phyloP scores from a whole-genome alignment of 176 grass and related monocot genomes.

The Melocanna baccifera region DNA sequence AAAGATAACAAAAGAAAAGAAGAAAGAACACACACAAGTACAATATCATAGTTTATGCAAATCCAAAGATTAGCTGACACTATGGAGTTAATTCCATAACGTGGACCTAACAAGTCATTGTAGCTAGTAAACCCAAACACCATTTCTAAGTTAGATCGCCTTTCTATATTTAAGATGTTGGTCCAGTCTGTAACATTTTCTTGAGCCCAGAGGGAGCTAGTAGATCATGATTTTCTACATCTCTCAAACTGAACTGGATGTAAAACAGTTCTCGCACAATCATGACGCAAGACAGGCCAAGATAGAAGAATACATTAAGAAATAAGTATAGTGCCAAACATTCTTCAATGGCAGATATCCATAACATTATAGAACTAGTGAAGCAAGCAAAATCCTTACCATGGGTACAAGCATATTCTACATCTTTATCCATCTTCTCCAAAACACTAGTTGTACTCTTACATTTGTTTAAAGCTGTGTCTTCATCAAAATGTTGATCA shows the following conservation, averaged over 20 bases:
- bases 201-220: background rate
- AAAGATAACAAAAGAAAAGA: background rate
- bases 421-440: conserved; percentile 73
- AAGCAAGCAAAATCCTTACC: conserved; percentile 52
- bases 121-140: background rate
- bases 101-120: background rate
- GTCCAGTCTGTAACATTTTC: background rate
- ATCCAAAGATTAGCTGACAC: background rate
- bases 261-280: background rate
- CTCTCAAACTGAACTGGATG: background rate
- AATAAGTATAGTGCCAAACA: background rate
- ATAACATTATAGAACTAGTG: background rate
- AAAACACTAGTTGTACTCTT: conserved; percentile 48
- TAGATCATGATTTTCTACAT: background rate
- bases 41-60: background rate
- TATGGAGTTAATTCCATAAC: background rate
- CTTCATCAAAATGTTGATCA: conserved; percentile 77
- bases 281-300: conserved; percentile 1
- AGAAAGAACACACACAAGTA: background rate
- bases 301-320: background rate
- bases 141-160: background rate
- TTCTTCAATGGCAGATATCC: background rate
- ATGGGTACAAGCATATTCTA: conserved; percentile 54
- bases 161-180: background rate
- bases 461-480: conserved; percentile 71